Conservation (phyloP, 106 monocot genomes). For the Phalaenopsis equestris region DNA sequence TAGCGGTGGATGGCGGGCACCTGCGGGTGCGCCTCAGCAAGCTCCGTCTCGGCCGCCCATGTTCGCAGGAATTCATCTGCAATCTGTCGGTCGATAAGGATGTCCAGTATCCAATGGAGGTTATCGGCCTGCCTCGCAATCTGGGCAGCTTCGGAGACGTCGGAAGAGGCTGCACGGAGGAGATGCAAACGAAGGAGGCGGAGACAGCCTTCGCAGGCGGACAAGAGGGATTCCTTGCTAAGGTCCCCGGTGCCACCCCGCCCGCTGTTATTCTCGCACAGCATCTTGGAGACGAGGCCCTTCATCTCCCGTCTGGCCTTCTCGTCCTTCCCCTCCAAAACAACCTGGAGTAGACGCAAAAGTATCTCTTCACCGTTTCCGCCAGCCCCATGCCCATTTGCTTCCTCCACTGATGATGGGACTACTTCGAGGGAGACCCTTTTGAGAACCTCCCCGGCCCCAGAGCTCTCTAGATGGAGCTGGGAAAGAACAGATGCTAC, state of each 20-base stretch:
- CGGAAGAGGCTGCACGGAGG: conserved; percentile 31
- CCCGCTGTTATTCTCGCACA: conserved; percentile 51
- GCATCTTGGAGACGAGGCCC: conserved; percentile 88
- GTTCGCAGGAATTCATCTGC: conserved; percentile 76
- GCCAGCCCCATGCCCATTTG: conserved; percentile 9
- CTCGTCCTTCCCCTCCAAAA: conserved; percentile 91
- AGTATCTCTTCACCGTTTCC: conserved; percentile 55
- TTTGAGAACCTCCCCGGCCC: conserved; percentile 78
- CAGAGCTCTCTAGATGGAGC: conserved; percentile 71
- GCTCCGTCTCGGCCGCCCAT: conserved; percentile 67
- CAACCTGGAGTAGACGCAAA: conserved; percentile 79
- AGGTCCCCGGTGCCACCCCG: conserved; percentile 29
- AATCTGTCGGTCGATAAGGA: conserved; percentile 71
- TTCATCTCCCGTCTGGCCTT: conserved; percentile 97
- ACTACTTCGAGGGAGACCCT: conserved; percentile 59
- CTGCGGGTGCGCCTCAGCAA: conserved; percentile 43
- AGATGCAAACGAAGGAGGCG: conserved; percentile 43
- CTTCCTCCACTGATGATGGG: conserved; percentile 16
- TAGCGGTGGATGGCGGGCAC: conserved; percentile 69
- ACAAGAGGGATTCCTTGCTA: conserved; percentile 76
- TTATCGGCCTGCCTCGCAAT: conserved; percentile 87
- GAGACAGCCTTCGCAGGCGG: conserved; percentile 66
- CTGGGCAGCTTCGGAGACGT: conserved; percentile 35
- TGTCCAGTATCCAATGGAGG: conserved; percentile 87
- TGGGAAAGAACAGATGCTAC: conserved; percentile 65